Base-by-base conservation (phyloP, 176 grass and related monocot genomes). In the Thalia dealbata region DNA sequence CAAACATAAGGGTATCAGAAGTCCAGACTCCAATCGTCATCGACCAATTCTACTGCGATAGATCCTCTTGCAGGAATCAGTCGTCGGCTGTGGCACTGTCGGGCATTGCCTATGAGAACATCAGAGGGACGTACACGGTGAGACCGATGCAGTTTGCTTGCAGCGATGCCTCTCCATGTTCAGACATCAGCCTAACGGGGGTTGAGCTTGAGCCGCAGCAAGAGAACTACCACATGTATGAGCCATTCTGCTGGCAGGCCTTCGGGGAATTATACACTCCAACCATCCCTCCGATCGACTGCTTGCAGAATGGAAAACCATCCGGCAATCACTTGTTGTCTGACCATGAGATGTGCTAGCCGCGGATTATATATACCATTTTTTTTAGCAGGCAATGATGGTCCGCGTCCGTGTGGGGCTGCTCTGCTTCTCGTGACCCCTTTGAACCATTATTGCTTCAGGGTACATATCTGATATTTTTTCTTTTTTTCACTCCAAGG, bases 201-300 rank as follows among this genome's bases (percentile, higher is more conserved):
- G 8, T 71, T 15, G 69, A 71, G 23, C 69, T 71, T 50, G 16
- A 51, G 19, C 45, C 69, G 18, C 46, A 51, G 22, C 43, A 71
- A 50, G 46, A 71, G 9, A 11, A 52, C 8, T 50, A 71, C 3
- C 69, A 52, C 46, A 52, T 52, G 23, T 86, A 91, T 41, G 80
- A 84, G n/a, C 93, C 93, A 30, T 97, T 90, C 84, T 97, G 93
- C 73, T 97, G 93, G 93, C 76, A 88, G 61, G 87, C 89, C 69
- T 97, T 88, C 64, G 93, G 93, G 15, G 89, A 97, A 67, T 78
- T 91, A 42, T 91, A 74, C 64, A 92, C 93, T 51, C 87, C 82
- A 22, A 86, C 89, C 0, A 66, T 97, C 41, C 93, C 93, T 45
- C 89, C 93, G 4, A 80, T 97, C 73, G 70, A 78, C 75, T 97